Percentiles rank a stretch among this genome's conserved stretches.
Conservation (phyloP, 2,329 filamentous ascomycete genomes). For the Coniochaeta ligniaria region DNA sequence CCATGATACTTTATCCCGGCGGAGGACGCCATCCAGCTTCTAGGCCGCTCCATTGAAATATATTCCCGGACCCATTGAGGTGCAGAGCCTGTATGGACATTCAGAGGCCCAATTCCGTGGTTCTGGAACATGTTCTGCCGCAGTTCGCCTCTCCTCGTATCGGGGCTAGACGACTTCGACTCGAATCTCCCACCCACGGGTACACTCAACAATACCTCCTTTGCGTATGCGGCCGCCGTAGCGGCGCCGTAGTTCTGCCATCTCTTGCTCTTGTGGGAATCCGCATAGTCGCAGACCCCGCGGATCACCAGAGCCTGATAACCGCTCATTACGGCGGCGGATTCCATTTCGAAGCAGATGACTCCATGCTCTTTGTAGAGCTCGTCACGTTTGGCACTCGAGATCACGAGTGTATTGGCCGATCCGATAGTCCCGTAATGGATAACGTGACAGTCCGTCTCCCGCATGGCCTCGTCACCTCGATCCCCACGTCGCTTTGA, state of each 20-base stretch:
- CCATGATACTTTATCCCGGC: no score
- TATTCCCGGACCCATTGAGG: no score
- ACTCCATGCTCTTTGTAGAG: slow-evolving; percentile 7
- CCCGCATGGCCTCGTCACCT: slow-evolving; percentile 7
- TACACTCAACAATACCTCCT: slow-evolving; percentile 1
- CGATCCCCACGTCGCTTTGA: neutral
- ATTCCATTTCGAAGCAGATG: slow-evolving; percentile 26
- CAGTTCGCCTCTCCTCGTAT: no score
- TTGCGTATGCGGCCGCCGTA: slow-evolving; percentile 17
- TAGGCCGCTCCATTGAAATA: no score
- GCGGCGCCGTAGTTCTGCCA: slow-evolving; percentile 19
- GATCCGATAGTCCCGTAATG: slow-evolving; percentile 28
- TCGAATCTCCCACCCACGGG: no score
- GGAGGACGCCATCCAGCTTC: no score
- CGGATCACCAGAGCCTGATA: slow-evolving; percentile 21
- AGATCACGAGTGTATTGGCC: slow-evolving; percentile 17
- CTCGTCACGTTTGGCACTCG: slow-evolving; percentile 15
- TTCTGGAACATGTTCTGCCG: no score
- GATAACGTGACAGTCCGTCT: neutral
- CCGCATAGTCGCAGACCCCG: slow-evolving; percentile 23
- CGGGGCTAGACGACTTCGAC: no score
- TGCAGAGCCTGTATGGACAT: no score
- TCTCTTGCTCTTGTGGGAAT: slow-evolving; percentile 16
- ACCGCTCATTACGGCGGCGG: slow-evolving; percentile 14
- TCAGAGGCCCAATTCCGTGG: no score